Base-by-base conservation (phyloP, 2,329 filamentous ascomycete genomes). In the Microdochium bolleyi region DNA sequence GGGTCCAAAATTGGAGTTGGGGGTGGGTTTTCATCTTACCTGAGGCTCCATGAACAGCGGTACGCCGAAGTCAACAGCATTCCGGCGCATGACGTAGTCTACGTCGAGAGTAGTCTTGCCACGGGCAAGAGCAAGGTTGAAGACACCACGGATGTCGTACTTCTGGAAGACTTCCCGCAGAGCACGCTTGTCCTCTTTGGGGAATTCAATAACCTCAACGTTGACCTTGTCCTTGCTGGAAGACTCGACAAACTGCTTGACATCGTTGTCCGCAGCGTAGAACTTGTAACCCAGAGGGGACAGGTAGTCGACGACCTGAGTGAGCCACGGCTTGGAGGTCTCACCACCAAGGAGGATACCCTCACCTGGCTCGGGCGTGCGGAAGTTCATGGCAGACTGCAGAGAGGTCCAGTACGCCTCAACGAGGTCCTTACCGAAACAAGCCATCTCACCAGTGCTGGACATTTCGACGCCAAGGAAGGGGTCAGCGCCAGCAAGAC, bases 351-450 rank as follows among this genome's bases (percentile, higher is more conserved):
- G 89, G 51, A 99, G 85, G 54, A 99, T 85, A 74, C 94, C 92
- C 78, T 96, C 91, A 60, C 94, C 94, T 51, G 91, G 89, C 70
- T 95, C 87, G 46, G 94, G 94, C 64, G 96, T 83, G 62, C 92
- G 89, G 89, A 97, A 97, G 83, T 97, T 99, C 92, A 97, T 99
- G 63, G 89, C 92, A 21, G 90, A 94, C 74, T 99, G 94, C 56
- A 96, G 78, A 19, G 92, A 95, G 24, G 92, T 80, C 94, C 94
- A 99, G 83, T 99, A 99, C 52, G 94, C 94, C 70, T 99, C 94
- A 50, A 97, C 80, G 11, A 99, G 82, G 66, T 96, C 80, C 76
- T 94, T 96, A 58, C 94, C 94, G 73, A 99, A 99, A 77, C 94
- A 97, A 60, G 94, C 94, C 80, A 99, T 96, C 75, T 99, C 94